Evolutionary conservation across 176 grass and related monocot species (phyloP), one percentile per base, ranked within the genome.

Genomic region (Secale cereale): DNA sequence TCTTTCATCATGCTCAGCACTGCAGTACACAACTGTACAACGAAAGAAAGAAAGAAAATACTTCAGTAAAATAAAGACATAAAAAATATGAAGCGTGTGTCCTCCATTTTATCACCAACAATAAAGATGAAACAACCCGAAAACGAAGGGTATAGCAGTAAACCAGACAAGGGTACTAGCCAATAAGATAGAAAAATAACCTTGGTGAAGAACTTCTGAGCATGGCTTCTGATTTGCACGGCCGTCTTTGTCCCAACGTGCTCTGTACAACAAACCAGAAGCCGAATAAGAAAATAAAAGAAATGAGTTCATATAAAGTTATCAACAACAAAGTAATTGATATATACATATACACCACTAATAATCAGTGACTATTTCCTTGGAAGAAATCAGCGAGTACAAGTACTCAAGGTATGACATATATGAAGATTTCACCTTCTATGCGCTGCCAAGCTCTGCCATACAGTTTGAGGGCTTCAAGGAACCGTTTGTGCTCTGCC

Each of bases 201-300:
- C 97, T 98, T 98, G 36, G 91, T 95, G 90, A 95, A 98, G 97
- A 95, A 94, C 84, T 98, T 98, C 89, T 98, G 97, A 78, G 97
- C 97, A 79, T 95, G 97, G 91, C 97, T 95, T 88, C 97, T 92
- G 82, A 95, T 98, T 82, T 98, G 97, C 81, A 95, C 93, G 64
- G 97, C 97, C 0, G 97, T 98, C 70, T 98, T 98, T 84, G 97
- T 98, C 72, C 93, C 97, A 83, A 98, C 89, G 85, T 98, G 93
- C 86, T 98, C 97, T 98, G 92, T 67, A 76, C 84, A 59, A 90
- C 28, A 85, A 45, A 76, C 64, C 12, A 40, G 29, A 89, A 79
- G 50, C 19, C 40, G 3, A 67, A 83, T 70, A 82, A 87, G 23
- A 73, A 86, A 84, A 57, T 30, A 23, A 79, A 81, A 16, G 22